Base-by-base conservation (phyloP, 2,329 filamentous ascomycete genomes). In the Myriangium duriaei region DNA sequence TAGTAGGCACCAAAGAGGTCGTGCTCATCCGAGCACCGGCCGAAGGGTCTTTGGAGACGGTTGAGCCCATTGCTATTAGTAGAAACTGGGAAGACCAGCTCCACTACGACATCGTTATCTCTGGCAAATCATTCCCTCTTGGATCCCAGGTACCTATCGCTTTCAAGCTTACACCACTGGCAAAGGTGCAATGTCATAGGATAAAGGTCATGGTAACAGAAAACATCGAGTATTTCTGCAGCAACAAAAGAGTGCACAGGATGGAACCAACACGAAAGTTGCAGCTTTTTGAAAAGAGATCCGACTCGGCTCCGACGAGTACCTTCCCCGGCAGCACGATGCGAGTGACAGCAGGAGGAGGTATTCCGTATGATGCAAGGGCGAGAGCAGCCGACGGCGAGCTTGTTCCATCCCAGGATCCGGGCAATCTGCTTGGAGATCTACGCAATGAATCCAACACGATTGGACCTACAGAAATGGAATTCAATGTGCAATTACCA, bases 41-140 rank as follows among this genome's bases (percentile, higher is more conserved):
- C 34, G 85, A 93, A 59, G 74, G 86, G 32, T 94, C 86, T 0
- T 66, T 94, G 15, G 87, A 95, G 58, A 85, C 85, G 58, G 80
- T 86, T 16, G 87, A 95, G 54, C 87, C 87, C 2, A 94, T 95
- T 50, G 88, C 86, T 9, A 94, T 95, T 52, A 88, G 82, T 46
- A 71, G 87, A 13, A 86, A 84, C 45, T 95, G 87, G 87, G 87
- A 95, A 55, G 86, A 95, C 49, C 87, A 94, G 53, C 67, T 95
- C 19, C 85, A 92, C 52, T 95, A 95, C 61, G 87, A 95, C 51
- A 94, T 95, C 49, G 79, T 94, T 55, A 93, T 95, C 39, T 94
- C 86, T 1, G 87, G 87, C 39, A 94, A 94, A 67, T 92, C 86
- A 1, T 95, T 95, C 43, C 84, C 87, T 0, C 72, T 95, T 13